These are phyloP conservation scores for Monilinia fructigena DNA, from an alignment of 2,329 filamentous ascomycete species.

Conservation along the genomic window DNA sequence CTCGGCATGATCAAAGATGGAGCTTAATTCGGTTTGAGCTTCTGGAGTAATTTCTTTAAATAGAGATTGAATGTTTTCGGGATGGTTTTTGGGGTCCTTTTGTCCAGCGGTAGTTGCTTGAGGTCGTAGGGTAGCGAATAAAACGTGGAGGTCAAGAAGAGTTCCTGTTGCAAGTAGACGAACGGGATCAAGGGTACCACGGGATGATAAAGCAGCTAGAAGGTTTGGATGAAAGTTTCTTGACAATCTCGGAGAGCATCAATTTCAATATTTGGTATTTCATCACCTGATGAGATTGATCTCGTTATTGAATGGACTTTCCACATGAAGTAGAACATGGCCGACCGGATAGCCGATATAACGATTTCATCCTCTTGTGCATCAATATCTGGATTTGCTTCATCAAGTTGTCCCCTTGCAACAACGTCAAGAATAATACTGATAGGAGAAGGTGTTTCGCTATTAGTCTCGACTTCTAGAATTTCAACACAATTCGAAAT, in stretches of 20 bases:
- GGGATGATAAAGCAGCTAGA: constrained; percentile 66
- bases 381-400: constrained; percentile 65
- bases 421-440: constrained; percentile 71
- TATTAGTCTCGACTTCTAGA: constrained; percentile 62
- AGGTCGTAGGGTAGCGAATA: constrained; percentile 71
- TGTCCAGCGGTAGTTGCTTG: constrained; percentile 42
- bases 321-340: constrained; percentile 95
- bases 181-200: constrained; percentile 71
- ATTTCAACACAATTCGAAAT: constrained; percentile 75
- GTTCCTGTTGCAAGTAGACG: constrained; percentile 72
- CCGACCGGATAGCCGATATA: constrained; percentile 69
- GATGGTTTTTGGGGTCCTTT: constrained; percentile 46
- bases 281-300: constrained; percentile 52
- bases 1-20: constrained; percentile 76
- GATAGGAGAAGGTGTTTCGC: constrained; percentile 53
- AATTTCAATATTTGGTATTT: constrained; percentile 58
- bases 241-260: constrained; percentile 58
- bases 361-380: constrained; percentile 78
- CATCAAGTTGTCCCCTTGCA: constrained; percentile 68
- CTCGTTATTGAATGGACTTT: constrained; percentile 64
- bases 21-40: constrained; percentile 64
- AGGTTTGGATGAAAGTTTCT: constrained; percentile 59
- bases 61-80: constrained; percentile 57
- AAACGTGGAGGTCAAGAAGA: constrained; percentile 77
- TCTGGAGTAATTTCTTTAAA: constrained; percentile 67